Conservation (phyloP, 495 filamentous ascomycete genomes). For the Neurospora sublineolata region DNA sequence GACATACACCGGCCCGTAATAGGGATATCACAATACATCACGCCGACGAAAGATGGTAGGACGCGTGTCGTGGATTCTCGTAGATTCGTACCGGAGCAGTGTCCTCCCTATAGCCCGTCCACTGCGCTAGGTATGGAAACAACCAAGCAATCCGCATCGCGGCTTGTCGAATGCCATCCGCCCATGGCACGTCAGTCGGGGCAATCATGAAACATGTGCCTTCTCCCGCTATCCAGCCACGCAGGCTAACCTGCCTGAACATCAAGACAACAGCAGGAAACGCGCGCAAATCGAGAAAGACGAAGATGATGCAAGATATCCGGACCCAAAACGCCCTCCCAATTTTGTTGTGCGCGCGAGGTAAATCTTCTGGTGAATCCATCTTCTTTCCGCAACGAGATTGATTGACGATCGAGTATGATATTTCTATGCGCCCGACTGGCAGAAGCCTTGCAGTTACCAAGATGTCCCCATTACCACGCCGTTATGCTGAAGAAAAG, state of each 20-base stretch:
- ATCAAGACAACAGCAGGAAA: conserved; percentile 20
- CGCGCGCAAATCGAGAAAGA: conserved; percentile 22
- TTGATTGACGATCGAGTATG: conserved; percentile 28
- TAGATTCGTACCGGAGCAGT: conserved; percentile 44
- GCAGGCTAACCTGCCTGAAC: conserved; percentile 36
- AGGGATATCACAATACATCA: conserved; percentile 1
- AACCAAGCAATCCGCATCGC: conserved; percentile 47
- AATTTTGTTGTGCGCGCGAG: conserved; percentile 30
- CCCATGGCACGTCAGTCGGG: conserved; percentile 19
- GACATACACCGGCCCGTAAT: neutral
- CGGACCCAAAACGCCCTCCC: conserved; percentile 58
- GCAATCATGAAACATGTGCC: conserved; percentile 35
- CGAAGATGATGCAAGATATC: conserved; percentile 69
- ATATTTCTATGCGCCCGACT: conserved; percentile 40
- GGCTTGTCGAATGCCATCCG: conserved; percentile 25
- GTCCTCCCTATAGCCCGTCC: conserved; percentile 24
- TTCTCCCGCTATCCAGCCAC: conserved; percentile 43
- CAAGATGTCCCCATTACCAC: conserved; percentile 34
- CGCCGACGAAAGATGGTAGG: conserved; percentile 1
- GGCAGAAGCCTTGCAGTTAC: conserved; percentile 38
- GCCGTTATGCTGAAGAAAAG: conserved; percentile 37
- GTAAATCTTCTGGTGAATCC: conserved; percentile 50
- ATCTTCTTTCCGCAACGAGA: conserved; percentile 63
- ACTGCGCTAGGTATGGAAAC: conserved; percentile 43
- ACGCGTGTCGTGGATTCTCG: conserved; percentile 32